Evolutionary conservation across 441 rosid genomes (phyloP).

Genomic region (Aquilaria agallochum): DNA sequence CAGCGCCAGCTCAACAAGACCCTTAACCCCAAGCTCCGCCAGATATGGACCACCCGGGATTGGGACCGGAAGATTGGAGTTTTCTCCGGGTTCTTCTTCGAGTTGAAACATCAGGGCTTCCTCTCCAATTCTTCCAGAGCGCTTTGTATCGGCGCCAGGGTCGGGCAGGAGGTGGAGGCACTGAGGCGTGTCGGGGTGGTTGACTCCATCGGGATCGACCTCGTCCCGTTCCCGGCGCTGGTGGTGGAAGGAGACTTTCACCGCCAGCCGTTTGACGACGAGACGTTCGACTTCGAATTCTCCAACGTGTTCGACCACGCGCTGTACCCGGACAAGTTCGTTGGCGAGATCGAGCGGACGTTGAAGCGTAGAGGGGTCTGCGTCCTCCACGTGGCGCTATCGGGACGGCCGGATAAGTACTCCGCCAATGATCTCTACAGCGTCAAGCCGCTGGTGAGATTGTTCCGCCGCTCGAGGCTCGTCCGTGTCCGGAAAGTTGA

Average conservation of each 20-base stretch:
- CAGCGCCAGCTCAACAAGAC: slow-evolving; percentile 92
- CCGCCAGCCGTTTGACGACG: slow-evolving; percentile 64
- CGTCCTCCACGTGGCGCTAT: slow-evolving; percentile 70
- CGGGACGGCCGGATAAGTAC: slow-evolving; percentile 63
- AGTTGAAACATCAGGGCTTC: slow-evolving; percentile 31
- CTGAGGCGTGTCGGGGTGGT: slow-evolving; percentile 49
- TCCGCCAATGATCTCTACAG: slow-evolving; percentile 82
- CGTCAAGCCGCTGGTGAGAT: slow-evolving; percentile 41
- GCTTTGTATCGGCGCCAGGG: slow-evolving; percentile 72
- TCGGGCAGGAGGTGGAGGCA: slow-evolving; percentile 91
- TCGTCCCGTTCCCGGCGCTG: slow-evolving; percentile 73
- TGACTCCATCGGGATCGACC: slow-evolving; percentile 75
- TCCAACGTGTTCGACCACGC: slow-evolving; percentile 95
- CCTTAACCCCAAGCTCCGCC: slow-evolving; percentile 70
- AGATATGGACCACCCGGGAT: slow-evolving; percentile 75
- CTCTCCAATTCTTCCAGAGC: slow-evolving; percentile 54
- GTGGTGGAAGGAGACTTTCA: slow-evolving; percentile 79
- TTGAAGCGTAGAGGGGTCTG: slow-evolving; percentile 63
- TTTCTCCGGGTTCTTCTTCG: slow-evolving; percentile 51
- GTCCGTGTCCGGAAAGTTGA: slow-evolving; percentile 64
- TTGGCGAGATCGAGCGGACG: slow-evolving; percentile 79
- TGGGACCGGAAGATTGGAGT: slow-evolving; percentile 83
- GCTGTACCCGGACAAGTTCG: slow-evolving; percentile 69
- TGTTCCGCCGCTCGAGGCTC: slow-evolving; percentile 54
- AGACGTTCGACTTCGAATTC: slow-evolving; percentile 76